These are phyloP conservation scores for Leonotis leonurus DNA, from an alignment of 257 asterid genomes.

Conservation along the genomic window DNA sequence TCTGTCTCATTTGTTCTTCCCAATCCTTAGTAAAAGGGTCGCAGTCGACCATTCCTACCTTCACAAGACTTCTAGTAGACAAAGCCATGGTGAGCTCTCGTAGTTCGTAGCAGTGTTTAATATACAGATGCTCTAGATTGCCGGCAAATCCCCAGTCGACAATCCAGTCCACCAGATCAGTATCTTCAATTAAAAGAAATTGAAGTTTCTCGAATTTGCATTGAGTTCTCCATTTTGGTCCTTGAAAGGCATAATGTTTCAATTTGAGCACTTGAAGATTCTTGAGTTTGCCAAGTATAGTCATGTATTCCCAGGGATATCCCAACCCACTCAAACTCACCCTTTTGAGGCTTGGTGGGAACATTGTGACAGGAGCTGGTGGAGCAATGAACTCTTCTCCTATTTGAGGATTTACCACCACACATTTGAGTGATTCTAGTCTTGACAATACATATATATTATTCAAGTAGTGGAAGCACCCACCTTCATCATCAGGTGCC, in stretches of 20 bases:
- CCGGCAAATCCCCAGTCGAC: too few species aligned
- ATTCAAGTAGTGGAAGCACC: neutral
- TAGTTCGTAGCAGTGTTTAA: neutral
- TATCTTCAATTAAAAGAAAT: neutral
- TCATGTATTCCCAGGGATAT: neutral
- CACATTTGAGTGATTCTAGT: neutral
- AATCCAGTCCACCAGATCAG: neutral
- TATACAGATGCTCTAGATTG: neutral
- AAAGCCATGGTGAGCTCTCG: neutral
- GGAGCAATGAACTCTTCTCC: neutral
- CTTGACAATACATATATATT: neutral
- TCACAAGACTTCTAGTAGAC: neutral
- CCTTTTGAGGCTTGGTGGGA: neutral
- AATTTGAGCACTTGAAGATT: neutral
- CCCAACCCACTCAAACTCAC: neutral
- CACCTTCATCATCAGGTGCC: neutral
- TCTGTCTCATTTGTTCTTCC: neutral
- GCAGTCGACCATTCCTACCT: neutral
- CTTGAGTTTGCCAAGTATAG: neutral
- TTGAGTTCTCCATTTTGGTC: neutral
- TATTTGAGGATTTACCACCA: neutral
- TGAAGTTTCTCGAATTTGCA: neutral
- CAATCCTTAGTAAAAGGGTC: neutral
- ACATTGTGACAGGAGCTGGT: neutral
- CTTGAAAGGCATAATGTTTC: neutral